A percentile compares a stretch with the other conserved stretches of the same genome.
phyloP scores from a whole-genome alignment of 139 green algal genomes.

The Chlamydomonas incerta region DNA sequence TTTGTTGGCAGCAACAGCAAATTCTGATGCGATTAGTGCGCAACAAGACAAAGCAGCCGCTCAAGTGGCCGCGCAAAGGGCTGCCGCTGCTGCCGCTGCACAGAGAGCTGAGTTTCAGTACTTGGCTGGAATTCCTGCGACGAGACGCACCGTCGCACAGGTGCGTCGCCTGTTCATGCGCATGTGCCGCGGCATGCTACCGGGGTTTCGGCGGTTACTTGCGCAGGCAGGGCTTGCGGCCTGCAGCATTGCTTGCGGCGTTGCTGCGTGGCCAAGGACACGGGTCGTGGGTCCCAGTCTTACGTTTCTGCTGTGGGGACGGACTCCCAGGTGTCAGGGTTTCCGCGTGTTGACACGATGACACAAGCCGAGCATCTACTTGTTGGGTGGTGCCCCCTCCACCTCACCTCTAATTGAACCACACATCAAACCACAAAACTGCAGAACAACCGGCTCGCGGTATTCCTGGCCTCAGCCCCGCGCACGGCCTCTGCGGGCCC shows the following conservation, averaged over 20 bases:
- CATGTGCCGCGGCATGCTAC: neutral
- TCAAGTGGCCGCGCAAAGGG: neutral
- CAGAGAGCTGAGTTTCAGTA: conserved; percentile 18
- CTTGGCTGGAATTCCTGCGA: conserved; percentile 4
- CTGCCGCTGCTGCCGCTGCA: conserved; percentile 9
- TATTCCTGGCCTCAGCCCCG: conserved; percentile 15
- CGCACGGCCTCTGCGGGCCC: conserved; percentile 16
- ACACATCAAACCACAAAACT: neutral
- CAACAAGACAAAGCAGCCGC: neutral
- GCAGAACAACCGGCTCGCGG: conserved; percentile 22
- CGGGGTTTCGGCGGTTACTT: neutral
- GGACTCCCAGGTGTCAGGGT: neutral
- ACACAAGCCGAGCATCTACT: too few relatives aligned
- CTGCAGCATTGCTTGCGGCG: too few relatives aligned
- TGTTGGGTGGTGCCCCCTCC: too few relatives aligned
- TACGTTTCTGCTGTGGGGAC: too few relatives aligned
- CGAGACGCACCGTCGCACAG: neutral
- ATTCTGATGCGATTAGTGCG: too few relatives aligned
- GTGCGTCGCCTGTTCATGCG: neutral
- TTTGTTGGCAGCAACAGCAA: neutral
- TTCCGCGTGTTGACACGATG: neutral
- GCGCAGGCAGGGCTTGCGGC: too few relatives aligned
- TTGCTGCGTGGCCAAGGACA: too few relatives aligned
- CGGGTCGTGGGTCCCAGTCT: too few relatives aligned
- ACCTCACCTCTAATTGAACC: neutral